Evolutionary conservation across 2,329 filamentous ascomycete genomes (phyloP).

Genomic region (Xylaria polymorpha): DNA sequence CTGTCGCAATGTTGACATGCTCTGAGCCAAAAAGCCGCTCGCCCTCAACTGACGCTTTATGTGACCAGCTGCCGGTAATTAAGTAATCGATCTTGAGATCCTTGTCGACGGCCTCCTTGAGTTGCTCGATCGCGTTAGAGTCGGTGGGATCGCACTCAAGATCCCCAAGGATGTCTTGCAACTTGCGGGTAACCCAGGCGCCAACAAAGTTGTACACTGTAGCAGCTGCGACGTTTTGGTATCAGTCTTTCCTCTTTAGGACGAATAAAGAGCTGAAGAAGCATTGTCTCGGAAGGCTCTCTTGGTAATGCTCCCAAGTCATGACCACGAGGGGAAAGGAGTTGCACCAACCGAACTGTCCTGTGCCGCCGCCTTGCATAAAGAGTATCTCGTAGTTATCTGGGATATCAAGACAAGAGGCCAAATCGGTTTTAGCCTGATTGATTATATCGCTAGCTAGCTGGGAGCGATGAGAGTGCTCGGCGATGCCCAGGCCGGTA

Average conservation of each 20-base stretch:
- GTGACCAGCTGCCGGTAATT: conserved; percentile 88
- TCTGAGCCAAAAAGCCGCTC: conserved; percentile 78
- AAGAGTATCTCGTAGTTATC: conserved; percentile 87
- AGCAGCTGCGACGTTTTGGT: no score
- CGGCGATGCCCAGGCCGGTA: conserved; percentile 85
- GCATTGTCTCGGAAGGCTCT: no score
- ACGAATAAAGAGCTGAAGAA: no score
- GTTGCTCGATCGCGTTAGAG: background rate
- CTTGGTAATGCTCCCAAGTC: no score
- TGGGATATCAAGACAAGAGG: conserved; percentile 81
- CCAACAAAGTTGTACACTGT: conserved; percentile 85
- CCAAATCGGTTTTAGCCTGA: conserved; percentile 78
- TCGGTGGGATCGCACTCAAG: no score
- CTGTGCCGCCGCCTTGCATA: conserved; percentile 86
- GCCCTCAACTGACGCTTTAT: conserved; percentile 88
- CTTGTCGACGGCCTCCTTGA: conserved; percentile 72
- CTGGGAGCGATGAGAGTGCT: conserved; percentile 88
- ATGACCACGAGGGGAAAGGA: no score
- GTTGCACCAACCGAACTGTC: no score
- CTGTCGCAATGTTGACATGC: conserved; percentile 81
- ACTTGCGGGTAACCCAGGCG: conserved; percentile 80
- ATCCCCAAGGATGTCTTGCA: conserved; percentile 67
- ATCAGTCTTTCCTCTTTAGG: no score
- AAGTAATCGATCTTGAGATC: conserved; percentile 88
- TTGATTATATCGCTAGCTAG: conserved; percentile 82